phyloP scores from a whole-genome alignment of 164 flowering plant genomes.

The Brasenia schreberi region DNA sequence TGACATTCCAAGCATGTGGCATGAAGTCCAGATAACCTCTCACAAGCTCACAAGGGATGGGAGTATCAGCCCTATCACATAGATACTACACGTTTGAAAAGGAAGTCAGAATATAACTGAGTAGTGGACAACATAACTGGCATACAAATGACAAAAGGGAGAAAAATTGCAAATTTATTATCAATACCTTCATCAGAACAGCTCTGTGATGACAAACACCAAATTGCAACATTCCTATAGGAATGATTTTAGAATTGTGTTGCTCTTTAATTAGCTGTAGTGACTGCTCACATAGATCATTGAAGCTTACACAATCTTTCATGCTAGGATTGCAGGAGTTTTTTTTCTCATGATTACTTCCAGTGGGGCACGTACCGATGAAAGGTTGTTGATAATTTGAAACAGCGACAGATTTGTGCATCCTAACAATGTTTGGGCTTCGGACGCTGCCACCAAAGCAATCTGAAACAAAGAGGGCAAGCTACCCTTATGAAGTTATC shows the following conservation, averaged over 20 bases:
- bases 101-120: conserved; percentile 9
- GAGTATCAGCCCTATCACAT: conserved; percentile 90
- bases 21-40: conserved; percentile 85
- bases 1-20: conserved; percentile 96
- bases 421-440: conserved; percentile 31
- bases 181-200: conserved; percentile 66
- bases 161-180: background rate
- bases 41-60: conserved; percentile 88
- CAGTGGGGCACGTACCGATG: conserved; percentile 80
- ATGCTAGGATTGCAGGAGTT: conserved; percentile 11
- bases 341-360: conserved; percentile 21
- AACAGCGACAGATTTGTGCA: conserved; percentile 59
- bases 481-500: conserved; percentile 60
- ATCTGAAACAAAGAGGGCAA: conserved; percentile 90
- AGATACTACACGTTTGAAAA: conserved; percentile 44
- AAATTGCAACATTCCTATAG: conserved; percentile 68
- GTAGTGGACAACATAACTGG: background rate
- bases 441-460: conserved; percentile 94
- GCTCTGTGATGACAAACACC: conserved; percentile 97
- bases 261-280: conserved; percentile 46
- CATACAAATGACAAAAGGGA: background rate
- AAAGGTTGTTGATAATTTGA: conserved; percentile 74
- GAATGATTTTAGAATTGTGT: conserved; percentile 64
- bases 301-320: conserved; percentile 27
- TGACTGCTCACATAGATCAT: conserved; percentile 69